Evolutionary conservation across 208 protist genomes (phyloP), one percentile per base, ranked within the genome.

Genomic region (Tritrichomonas musculus): DNA sequence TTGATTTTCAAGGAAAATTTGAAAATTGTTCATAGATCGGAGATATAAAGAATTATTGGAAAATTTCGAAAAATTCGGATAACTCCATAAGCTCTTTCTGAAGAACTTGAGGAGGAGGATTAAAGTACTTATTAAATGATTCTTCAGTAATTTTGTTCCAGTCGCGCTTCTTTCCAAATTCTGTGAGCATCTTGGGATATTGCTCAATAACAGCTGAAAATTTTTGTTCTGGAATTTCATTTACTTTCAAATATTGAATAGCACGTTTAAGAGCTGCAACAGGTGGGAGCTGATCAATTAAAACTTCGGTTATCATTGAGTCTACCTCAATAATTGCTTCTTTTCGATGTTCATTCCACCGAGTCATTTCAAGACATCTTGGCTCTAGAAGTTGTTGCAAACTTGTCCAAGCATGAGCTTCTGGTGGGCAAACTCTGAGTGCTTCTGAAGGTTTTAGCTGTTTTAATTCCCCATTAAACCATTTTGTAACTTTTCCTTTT

Each of bases 201-300:
- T 88, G 77, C 47, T 88, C 77, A 39, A 88, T 88, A 20, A 88
- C 44, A n/a, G 77, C 77, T 57, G 44, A 47, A 27, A 88, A 88
- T 39, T 88, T 88, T 11, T 25, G 77, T 5, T 44, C n/a, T 39
- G 77, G 77, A 57, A 47, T 17, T 33, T 53, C 47, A 17, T 88
- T 88, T 1, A 88, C 77, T 33, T 47, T 27, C 27, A 88, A 57
- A 39, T 88, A 88, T n/a, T 88, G 77, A 27, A 88, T 20, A n/a
- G 47, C 47, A 1, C 77, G 0, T 5, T 57, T 53, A 9, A 88
- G 47, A 13, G 47, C 25, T 9, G 33, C 17, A 13, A 88, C 27
- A 33, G 77, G 77, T 8, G 77, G 77, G 2, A 88, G 22, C 47
- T 88, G 77, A 36, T 88, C 77, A 39, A 88, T 88, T 39, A 88